Evolutionary conservation across 768 basidiomycete genomes (phyloP).

Genomic region (Termitomyces sp.): DNA sequence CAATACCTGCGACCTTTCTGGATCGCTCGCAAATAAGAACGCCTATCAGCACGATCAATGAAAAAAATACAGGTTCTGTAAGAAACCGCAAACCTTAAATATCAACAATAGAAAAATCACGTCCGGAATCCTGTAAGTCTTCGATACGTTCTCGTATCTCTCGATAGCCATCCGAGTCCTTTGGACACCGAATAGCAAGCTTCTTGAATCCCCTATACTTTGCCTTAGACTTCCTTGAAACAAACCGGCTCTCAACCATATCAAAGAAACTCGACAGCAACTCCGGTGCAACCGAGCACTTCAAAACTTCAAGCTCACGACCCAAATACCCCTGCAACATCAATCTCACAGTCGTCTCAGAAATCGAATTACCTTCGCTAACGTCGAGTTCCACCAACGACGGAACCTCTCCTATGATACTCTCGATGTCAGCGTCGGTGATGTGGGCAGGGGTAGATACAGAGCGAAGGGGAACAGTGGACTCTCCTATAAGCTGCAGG

Average conservation of each 20-base stretch:
- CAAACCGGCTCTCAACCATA: constrained; percentile 14
- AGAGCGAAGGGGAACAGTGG: neutral
- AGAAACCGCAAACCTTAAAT: neutral
- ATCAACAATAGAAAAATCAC: constrained; percentile 4
- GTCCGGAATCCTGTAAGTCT: constrained; percentile 1
- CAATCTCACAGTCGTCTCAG: constrained; percentile 9
- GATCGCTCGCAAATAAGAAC: no score
- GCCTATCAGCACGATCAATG: neutral
- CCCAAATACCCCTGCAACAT: constrained; percentile 6
- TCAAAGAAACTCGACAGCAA: constrained; percentile 10
- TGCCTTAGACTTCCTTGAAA: constrained; percentile 1
- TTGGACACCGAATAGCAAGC: constrained; percentile 6
- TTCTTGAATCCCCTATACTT: constrained; percentile 9
- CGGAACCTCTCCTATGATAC: constrained; percentile 8
- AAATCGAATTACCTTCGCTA: constrained; percentile 4
- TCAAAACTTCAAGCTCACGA: constrained; percentile 5
- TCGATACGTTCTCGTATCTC: constrained; percentile 2
- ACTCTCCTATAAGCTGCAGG: neutral
- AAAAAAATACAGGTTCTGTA: neutral
- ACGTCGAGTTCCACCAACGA: constrained; percentile 9
- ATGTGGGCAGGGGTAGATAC: neutral
- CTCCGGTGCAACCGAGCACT: constrained; percentile 3
- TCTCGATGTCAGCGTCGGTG: constrained; percentile 9
- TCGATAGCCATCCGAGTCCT: neutral
- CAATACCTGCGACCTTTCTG: no score